Conservation (phyloP, 257 asterid species). For the Nicotiana otophora region DNA sequence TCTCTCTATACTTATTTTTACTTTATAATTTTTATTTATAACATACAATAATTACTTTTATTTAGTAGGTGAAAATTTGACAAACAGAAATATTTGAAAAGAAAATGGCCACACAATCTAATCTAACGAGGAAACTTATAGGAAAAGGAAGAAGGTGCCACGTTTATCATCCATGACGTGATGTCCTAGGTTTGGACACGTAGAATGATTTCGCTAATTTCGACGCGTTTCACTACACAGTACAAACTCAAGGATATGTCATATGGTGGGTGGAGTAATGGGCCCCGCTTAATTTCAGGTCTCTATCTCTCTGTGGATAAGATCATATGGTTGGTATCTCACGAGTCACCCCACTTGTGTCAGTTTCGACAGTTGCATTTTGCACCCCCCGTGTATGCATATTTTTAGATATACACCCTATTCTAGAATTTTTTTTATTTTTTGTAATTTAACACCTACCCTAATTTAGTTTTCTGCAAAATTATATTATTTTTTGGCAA, state of each 20-base stretch:
- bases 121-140: background rate
- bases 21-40: too few species aligned
- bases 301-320: background rate
- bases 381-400: too few species aligned
- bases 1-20: too few species aligned
- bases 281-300: background rate
- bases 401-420: too few species aligned
- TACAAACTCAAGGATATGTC: background rate
- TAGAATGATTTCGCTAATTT: background rate
- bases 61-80: too few species aligned
- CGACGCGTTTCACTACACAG: background rate
- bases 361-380: background rate
- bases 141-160: background rate
- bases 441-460: too few species aligned
- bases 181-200: background rate
- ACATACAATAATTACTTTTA: too few species aligned
- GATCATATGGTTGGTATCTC: background rate
- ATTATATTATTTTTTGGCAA: too few species aligned
- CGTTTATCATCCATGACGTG: background rate
- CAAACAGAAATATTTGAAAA: too few species aligned
- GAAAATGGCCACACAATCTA: too few species aligned
- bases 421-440: too few species aligned
- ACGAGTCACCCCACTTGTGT: background rate
- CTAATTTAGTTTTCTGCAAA: too few species aligned
- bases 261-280: background rate